Evolutionary conservation across 192 early-diverging fungal genomes (phyloP), one percentile per base, ranked within the genome.

Genomic region (Tieghemiomyces parasiticus): DNA sequence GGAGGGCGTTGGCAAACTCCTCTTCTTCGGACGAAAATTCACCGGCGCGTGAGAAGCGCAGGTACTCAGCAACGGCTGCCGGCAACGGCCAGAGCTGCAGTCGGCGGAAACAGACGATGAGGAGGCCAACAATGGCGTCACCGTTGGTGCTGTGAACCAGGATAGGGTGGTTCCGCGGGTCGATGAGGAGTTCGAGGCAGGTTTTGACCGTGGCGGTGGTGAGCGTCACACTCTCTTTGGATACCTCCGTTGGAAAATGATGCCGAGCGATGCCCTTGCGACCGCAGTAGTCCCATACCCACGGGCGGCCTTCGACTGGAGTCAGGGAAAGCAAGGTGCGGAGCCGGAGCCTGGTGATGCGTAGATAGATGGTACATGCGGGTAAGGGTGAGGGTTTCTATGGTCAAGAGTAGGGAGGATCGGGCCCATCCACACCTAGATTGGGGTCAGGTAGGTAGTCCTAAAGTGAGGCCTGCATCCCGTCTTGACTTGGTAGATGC

Each of bases 71-170:
- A 65, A 87, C 75, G 19, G 78, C 74, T 25, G 78, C 80, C 10
- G 86, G 74, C 29, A 82, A 64, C 13, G 79, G 83, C 94, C 94
- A 97, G 62, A 87, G 78, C 74, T 95, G 90, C 46, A 98, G 66
- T 61, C 90, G 93, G 34, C 95, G 78, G 61, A 98, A 61, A 66
- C 89, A 92, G 63, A 88, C 83, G 14, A 94, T 68, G 1, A 90
- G 78, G 2, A 92, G 67, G 0, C 88, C 88, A 1, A 89, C 95
- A 33, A 92, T 88, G 59, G 86, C 78, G 2, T 87, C 80, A 13
- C 93, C 93, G 64, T 96, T 90, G 31, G 90, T 67, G 63, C 93
- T 96, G 66, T 98, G 95, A 4, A 98, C 60, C 64, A 87, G 96
- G 26, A 93, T 60, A 0, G 93, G 95, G 45, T 76, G 63, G 52